phyloP scores from a whole-genome alignment of 352 stramenopile genomes.

The Hyaloperonospora brassicae region DNA sequence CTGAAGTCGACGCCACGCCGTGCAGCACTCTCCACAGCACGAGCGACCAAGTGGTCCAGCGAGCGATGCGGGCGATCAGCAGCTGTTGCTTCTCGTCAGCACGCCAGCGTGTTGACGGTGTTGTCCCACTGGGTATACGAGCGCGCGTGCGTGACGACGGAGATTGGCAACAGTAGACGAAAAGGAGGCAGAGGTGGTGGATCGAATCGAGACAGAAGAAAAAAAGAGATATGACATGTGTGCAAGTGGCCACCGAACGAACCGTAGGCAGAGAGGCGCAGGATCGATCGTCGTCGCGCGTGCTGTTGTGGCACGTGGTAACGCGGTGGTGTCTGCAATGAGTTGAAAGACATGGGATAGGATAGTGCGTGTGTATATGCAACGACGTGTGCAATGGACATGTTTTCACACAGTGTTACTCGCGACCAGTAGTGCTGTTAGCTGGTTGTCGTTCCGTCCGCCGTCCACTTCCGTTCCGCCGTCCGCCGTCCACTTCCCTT shows the following conservation, averaged over 20 bases:
- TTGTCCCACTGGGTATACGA: slow-evolving; percentile 5
- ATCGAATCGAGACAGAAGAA: slow-evolving; percentile 23
- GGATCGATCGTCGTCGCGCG: slow-evolving; percentile 3
- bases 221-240: slow-evolving; percentile 24
- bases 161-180: slow-evolving; percentile 15
- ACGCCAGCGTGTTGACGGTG: no score
- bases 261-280: slow-evolving; percentile 18
- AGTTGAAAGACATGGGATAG: no score
- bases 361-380: no score
- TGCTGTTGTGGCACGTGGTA: no score
- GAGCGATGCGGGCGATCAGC: no score
- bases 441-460: no score
- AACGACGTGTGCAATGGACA: slow-evolving; percentile 27
- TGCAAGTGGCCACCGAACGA: slow-evolving; percentile 25
- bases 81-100: no score
- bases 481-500: no score
- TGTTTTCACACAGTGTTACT: slow-evolving; percentile 19
- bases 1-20: slow-evolving; percentile 20
- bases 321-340: no score
- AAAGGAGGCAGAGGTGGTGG: slow-evolving; percentile 27
- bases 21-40: slow-evolving; percentile 8
- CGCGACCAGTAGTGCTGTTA: slow-evolving; percentile 2
- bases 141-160: slow-evolving; percentile 7
- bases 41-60: no score
- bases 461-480: neutral